These are phyloP conservation scores for Melampsora larici-populina DNA, from an alignment of 1,284 basidiomycete genomes.

Conservation along the genomic window DNA sequence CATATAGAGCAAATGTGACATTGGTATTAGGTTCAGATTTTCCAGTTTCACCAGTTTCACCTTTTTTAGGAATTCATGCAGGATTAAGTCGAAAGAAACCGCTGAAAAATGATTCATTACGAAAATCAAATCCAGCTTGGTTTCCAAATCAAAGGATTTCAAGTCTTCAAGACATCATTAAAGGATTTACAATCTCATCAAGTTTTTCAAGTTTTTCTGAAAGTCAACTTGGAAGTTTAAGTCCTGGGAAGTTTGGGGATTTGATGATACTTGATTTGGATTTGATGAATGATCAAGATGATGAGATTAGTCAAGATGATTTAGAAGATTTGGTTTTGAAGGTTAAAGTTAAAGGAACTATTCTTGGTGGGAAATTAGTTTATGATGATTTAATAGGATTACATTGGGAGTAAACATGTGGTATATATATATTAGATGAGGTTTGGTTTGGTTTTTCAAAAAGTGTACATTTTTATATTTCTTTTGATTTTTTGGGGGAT, in stretches of 20 bases:
- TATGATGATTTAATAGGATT: not conserved
- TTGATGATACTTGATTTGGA: slow-evolving; percentile 49
- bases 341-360: slow-evolving; percentile 15
- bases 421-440: too few relatives aligned
- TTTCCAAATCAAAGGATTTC: slow-evolving; percentile 45
- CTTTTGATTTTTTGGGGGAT: too few relatives aligned
- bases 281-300: slow-evolving; percentile 45
- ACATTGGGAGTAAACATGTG: too few relatives aligned
- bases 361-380: slow-evolving; percentile 29
- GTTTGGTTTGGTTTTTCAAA: too few relatives aligned
- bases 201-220: slow-evolving; percentile 50
- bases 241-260: slow-evolving; percentile 47
- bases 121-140: slow-evolving; percentile 33
- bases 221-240: slow-evolving; percentile 45
- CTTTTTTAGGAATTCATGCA: slow-evolving; percentile 49
- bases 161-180: slow-evolving; percentile 47
- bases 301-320: not conserved
- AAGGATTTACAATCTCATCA: slow-evolving; percentile 48
- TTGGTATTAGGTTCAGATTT: slow-evolving; percentile 50
- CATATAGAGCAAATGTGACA: slow-evolving; percentile 44
- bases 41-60: slow-evolving; percentile 49
- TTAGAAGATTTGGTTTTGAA: slow-evolving; percentile 27
- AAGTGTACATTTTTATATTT: too few relatives aligned
- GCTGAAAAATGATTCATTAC: slow-evolving; percentile 41
- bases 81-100: slow-evolving; percentile 48